A percentile compares a stretch with the other conserved stretches of the same genome.
Evolutionary conservation across 257 asterid species (phyloP).

Genomic region (Nicotiana paniculata): DNA sequence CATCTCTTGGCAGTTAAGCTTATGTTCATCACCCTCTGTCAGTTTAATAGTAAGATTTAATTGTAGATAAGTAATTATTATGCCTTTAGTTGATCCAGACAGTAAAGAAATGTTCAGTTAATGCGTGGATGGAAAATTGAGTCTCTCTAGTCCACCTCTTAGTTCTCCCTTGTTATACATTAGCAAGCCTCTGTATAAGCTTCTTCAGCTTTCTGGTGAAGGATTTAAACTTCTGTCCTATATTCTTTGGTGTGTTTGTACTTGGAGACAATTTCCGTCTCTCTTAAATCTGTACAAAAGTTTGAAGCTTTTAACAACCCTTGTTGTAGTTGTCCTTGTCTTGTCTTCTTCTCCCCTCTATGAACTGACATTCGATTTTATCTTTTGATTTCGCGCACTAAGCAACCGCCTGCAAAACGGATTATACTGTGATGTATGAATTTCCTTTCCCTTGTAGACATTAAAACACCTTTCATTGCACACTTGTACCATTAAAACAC

Average conservation of each 20-base stretch:
- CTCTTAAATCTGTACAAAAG: background rate
- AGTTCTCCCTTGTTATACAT: background rate
- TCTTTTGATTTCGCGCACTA: background rate
- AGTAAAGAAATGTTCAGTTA: background rate
- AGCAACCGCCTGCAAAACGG: background rate
- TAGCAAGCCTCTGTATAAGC: background rate
- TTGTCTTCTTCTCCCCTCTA: background rate
- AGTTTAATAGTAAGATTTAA: background rate
- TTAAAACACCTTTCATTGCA: background rate
- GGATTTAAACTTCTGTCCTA: background rate
- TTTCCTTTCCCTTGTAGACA: background rate
- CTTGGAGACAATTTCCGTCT: background rate
- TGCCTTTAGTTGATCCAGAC: background rate
- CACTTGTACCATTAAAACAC: background rate
- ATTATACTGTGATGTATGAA: background rate
- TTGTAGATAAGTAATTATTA: constrained; percentile 1
- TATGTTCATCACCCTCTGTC: background rate
- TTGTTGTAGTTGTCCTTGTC: background rate
- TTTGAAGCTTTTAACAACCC: background rate
- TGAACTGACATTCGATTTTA: background rate
- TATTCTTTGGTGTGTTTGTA: background rate
- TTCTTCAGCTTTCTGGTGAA: background rate
- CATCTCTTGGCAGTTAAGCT: background rate
- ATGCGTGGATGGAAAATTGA: background rate
- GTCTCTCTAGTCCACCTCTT: background rate